Base-by-base conservation (phyloP, 2,329 filamentous ascomycete genomes). In the Pyricularia grisea region DNA sequence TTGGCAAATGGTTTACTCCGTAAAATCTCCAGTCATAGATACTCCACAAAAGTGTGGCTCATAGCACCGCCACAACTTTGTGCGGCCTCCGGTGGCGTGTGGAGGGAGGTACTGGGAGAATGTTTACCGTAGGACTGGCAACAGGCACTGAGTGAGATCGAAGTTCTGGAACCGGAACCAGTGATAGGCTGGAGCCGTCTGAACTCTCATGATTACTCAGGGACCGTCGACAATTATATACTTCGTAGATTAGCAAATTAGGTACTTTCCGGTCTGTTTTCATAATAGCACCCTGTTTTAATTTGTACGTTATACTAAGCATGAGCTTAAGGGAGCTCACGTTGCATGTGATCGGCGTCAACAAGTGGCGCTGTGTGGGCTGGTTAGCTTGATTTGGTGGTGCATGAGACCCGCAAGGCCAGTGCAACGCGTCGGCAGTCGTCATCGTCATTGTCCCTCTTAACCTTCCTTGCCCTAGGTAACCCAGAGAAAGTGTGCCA, bases 391-490 rank as follows among this genome's bases (percentile, higher is more conserved):
- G 42, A n/a, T 55, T 55, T 55, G 42, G 42, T 55, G 42, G 42
- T 55, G 42, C 42, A 55, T 61, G 58, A 61, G 25, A 61, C 58
- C 58, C 58, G 58, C 58, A 55, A 55, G 42, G 42, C 42, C 42
- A 61, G 58, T 61, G 58, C 33, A 25, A 50, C 65, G 65, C 65
- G 65, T 67, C 65, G 31, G 33, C 65, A 67, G 31, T 67, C 65
- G 36, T 55, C 65, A 58, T 67, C 65, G 65, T 28, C 23, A 23
- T 28, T 23, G 12, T 61, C 58, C n/a, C 42, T n/a, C 20, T 20
- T 9, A 55, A 55, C 20, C 42, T 36, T 31, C 20, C 42, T 36
- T 31, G 64, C 64, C 23, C 30, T 20, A 27, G 27, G 27, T 27
- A 27, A 36, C 64, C 64, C 14, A 33, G 20, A 33, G 30, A 42